Evolutionary conservation across 176 grass and related monocot species (phyloP), one percentile per base, ranked within the genome.

Genomic region (Musa acuminata): DNA sequence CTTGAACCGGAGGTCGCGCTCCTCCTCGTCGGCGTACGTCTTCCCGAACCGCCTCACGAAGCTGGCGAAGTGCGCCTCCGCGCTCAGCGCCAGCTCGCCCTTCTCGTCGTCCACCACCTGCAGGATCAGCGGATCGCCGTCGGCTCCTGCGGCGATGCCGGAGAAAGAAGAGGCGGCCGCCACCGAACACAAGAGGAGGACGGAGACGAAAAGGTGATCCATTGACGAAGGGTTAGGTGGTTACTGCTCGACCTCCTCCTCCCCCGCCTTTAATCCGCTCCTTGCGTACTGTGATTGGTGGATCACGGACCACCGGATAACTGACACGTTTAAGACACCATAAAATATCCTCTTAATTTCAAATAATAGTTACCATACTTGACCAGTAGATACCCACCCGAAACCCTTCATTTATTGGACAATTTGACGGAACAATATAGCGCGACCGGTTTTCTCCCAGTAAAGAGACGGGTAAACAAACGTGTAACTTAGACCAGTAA

Each of bases 41-140:
- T 70, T 70, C 35, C 67, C 48, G 67, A 70, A 70, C 48, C 67
- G 48, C 16, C 48, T 50, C 25, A 70, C 29, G 67, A 70, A 70
- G 48, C 43, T 51, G 14, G 43, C 17, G 8, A 70, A 70, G 67
- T 70, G 67, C 14, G 17, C 67, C 67, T 51, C 67, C 48, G 17
- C 48, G 67, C 43, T 70, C 16, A 70, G 67, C 17, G 43, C 35
- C 48, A 9, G 9, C 67, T 17, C 67, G 17, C 20, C 43, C 17
- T 51, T 20, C 43, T 49, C 67, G 7, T 8, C 8, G 17, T 51
- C 67, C 48, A 70, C 67, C 16, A 70, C 43, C 43, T 70, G 67
- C 1, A 50, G 48, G 48, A 70, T 70, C 67, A 70, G 43, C 67
- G 48, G 67, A 50, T 70, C 67, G 23, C 21, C 48, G 8, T n/a